phyloP scores from a whole-genome alignment of 192 early-diverging fungal genomes.

The Coemansia sp. region DNA sequence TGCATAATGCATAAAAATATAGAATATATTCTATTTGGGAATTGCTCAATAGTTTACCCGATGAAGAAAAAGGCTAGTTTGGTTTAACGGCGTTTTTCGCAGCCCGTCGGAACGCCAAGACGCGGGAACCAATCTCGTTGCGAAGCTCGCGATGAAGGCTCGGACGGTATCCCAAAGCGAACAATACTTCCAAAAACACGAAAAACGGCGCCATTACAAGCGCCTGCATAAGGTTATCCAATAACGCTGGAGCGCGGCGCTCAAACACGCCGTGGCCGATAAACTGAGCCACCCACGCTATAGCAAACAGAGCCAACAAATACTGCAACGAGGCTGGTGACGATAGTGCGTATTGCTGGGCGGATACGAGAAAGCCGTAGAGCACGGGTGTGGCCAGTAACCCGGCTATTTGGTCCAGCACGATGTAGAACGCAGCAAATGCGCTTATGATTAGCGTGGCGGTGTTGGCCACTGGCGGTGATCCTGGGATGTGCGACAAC shows the following conservation, averaged over 20 bases:
- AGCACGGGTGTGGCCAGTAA: constrained; percentile 62
- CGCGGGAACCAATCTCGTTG: constrained; percentile 36
- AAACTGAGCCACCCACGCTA: constrained; percentile 88
- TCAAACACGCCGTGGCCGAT: constrained; percentile 87
- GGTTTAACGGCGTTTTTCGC: background rate
- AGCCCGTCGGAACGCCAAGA: constrained; percentile 38
- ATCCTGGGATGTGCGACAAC: constrained; percentile 44
- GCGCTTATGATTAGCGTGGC: constrained; percentile 59
- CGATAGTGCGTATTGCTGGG: constrained; percentile 60
- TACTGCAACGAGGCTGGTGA: constrained; percentile 56
- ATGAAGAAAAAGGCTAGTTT: background rate
- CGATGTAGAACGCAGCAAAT: constrained; percentile 73
- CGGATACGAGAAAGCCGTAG: constrained; percentile 61
- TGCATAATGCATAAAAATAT: too few relatives aligned
- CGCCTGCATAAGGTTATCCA: constrained; percentile 87
- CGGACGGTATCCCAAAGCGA: constrained; percentile 79
- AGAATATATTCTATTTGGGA: too few relatives aligned
- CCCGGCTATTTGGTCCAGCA: constrained; percentile 64
- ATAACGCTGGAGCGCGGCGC: constrained; percentile 80
- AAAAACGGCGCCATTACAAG: constrained; percentile 93
- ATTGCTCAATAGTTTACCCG: too few relatives aligned
- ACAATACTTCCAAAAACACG: constrained; percentile 85
- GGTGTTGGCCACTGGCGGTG: constrained; percentile 47
- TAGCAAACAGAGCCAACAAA: constrained; percentile 63
- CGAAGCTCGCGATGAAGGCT: constrained; percentile 63